A percentile compares a stretch with the other conserved stretches of the same genome.
These are phyloP conservation scores for Exophiala bonariae DNA, from an alignment of 2,329 filamentous ascomycete genomes.

Conservation along the genomic window DNA sequence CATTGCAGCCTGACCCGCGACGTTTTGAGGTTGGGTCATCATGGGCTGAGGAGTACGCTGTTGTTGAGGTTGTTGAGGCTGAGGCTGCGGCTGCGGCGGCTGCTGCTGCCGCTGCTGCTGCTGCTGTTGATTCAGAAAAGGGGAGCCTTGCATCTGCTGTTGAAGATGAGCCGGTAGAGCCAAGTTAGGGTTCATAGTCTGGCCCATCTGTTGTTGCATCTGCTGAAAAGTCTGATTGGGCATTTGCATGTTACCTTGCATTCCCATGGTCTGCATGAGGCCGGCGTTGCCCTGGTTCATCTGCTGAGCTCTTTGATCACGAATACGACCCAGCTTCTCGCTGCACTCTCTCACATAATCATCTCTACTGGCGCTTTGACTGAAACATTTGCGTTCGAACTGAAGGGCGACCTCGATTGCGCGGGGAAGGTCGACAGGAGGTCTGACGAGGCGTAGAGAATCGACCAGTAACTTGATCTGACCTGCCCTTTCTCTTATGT, in stretches of 20 bases:
- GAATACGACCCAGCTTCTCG: conserved; percentile 46
- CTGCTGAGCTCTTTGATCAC: conserved; percentile 45
- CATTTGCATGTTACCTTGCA: conserved; percentile 23
- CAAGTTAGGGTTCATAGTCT: conserved; percentile 36
- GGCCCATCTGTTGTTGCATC: conserved; percentile 26
- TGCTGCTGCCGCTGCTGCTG: conserved; percentile 29
- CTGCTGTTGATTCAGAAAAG: not conserved
- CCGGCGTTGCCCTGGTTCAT: conserved; percentile 24
- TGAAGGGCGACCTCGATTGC: conserved; percentile 42
- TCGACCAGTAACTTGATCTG: conserved; percentile 49
- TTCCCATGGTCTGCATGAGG: conserved; percentile 38
- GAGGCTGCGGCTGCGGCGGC: conserved; percentile 32
- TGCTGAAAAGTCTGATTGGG: conserved; percentile 41
- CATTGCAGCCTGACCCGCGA: conserved; percentile 12
- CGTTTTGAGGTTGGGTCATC: conserved; percentile 22
- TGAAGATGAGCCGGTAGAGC: conserved; percentile 49
- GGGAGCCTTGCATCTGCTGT: not conserved
- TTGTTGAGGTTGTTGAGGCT: conserved; percentile 32
- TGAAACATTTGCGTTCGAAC: conserved; percentile 48
- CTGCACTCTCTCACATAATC: conserved; percentile 46
- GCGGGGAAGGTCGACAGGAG: conserved; percentile 38
- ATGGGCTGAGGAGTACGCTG: conserved; percentile 20
- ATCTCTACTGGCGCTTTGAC: conserved; percentile 34
- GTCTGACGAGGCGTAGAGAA: conserved; percentile 46
- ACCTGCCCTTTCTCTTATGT: conserved; percentile 39